These are phyloP conservation scores for Metschnikowia hibisci DNA, from an alignment of 805 yeast species.

Conservation along the genomic window DNA sequence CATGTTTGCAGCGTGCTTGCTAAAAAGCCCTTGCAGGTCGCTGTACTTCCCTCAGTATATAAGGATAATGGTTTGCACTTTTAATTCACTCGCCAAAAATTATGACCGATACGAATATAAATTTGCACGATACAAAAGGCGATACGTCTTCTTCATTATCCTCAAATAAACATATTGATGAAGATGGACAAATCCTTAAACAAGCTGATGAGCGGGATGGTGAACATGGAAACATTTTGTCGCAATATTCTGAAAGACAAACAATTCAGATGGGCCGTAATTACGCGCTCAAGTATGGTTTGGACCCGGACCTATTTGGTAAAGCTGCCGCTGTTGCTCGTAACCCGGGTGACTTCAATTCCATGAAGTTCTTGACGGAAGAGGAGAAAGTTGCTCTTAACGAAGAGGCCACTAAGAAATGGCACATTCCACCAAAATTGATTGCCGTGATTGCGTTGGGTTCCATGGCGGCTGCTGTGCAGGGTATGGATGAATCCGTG, in stretches of 20 bases:
- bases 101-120: conserved; percentile 6
- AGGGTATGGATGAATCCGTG: conserved; percentile 74
- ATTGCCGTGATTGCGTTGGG: conserved; percentile 53
- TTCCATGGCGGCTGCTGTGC: conserved; percentile 67
- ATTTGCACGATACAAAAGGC: conserved; percentile 4
- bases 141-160: conserved; percentile 8
- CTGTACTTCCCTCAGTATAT: conserved; percentile 1
- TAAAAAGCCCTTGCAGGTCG: not conserved
- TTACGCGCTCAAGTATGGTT: conserved; percentile 52
- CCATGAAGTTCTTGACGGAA: conserved; percentile 47
- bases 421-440: conserved; percentile 46
- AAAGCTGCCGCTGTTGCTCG: conserved; percentile 59
- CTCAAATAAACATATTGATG: not conserved
- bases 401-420: conserved; percentile 40
- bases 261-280: conserved; percentile 67
- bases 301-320: conserved; percentile 58
- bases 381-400: conserved; percentile 48
- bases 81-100: not conserved
- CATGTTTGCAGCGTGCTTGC: conserved; percentile 1
- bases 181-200: conserved; percentile 5
- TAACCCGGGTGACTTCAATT: conserved; percentile 52
- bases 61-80: not conserved
- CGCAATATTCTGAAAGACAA: conserved; percentile 59
- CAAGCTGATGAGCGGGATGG: conserved; percentile 14
- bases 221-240: conserved; percentile 22